Percentiles rank a stretch among this genome's conserved stretches.
These are phyloP conservation scores for Ramularia endophylla DNA, from an alignment of 2,329 filamentous ascomycete genomes.

Conservation along the genomic window DNA sequence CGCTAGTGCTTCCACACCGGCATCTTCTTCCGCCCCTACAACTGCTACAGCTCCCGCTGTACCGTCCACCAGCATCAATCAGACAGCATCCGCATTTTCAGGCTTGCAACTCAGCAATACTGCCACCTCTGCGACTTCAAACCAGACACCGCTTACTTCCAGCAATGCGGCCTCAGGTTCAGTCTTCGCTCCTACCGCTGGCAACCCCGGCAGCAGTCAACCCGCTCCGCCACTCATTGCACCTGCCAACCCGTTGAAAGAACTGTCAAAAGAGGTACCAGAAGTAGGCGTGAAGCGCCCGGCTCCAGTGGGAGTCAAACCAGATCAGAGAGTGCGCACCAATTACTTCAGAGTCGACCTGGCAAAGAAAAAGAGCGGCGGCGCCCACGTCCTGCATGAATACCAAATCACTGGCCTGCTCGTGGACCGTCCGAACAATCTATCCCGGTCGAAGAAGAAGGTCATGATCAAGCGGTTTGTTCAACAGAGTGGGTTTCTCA, in stretches of 20 bases:
- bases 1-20: background rate
- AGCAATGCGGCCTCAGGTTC: too few species aligned
- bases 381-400: conserved; percentile 10
- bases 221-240: background rate
- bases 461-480: conserved; percentile 9
- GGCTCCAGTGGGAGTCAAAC: background rate
- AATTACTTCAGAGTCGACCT: conserved; percentile 16
- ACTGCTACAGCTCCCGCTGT: too few species aligned
- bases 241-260: background rate
- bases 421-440: conserved; percentile 1
- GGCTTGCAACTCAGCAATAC: background rate
- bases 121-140: background rate
- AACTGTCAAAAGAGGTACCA: background rate
- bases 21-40: background rate
- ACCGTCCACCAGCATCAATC: too few species aligned
- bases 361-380: background rate
- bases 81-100: background rate
- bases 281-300: background rate
- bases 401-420: conserved; percentile 9
- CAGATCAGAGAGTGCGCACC: background rate
- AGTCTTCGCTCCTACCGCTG: too few species aligned
- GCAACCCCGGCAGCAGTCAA: background rate
- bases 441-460: conserved; percentile 8
- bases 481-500: conserved; percentile 5
- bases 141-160: background rate